phyloP scores from a whole-genome alignment of 2,329 filamentous ascomycete genomes.

The Reticulascus tulasneorum region DNA sequence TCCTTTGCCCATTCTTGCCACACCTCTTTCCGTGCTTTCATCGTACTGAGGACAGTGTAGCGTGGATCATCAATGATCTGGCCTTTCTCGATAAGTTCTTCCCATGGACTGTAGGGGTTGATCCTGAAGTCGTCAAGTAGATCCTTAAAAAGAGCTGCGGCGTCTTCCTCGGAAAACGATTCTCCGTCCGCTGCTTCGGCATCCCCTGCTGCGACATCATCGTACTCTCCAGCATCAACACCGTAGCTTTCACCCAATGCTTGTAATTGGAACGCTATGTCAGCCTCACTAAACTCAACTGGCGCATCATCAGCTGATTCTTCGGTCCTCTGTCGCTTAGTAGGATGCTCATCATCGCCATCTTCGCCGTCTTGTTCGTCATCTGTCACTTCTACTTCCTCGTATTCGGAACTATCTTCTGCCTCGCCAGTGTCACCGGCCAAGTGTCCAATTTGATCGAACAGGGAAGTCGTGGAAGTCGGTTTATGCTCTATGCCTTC shows the following conservation, averaged over 20 bases:
- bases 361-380: conserved; percentile 41
- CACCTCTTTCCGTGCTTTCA: conserved; percentile 73
- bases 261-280: conserved; percentile 87
- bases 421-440: conserved; percentile 9
- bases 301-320: conserved; percentile 48
- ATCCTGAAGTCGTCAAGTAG: conserved; percentile 77
- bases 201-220: conserved; percentile 59
- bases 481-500: conserved; percentile 6
- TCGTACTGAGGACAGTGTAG: conserved; percentile 80
- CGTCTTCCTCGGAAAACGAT: conserved; percentile 70
- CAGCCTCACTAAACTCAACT: conserved; percentile 87
- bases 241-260: conserved; percentile 86
- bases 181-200: conserved; percentile 67
- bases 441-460: conserved; percentile 4
- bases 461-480: too few species aligned
- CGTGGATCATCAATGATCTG: conserved; percentile 79
- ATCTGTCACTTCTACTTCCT: conserved; percentile 65
- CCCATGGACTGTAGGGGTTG: conserved; percentile 88
- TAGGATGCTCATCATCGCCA: conserved; percentile 37
- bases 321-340: conserved; percentile 59
- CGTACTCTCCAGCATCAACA: conserved; percentile 72
- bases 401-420: conserved; percentile 67
- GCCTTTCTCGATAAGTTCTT: conserved; percentile 79
- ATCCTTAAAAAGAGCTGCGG: conserved; percentile 75
- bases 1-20: conserved; percentile 82